Conservation (phyloP, 495 filamentous ascomycete genomes). For the Rostrohypoxylon terebratum region DNA sequence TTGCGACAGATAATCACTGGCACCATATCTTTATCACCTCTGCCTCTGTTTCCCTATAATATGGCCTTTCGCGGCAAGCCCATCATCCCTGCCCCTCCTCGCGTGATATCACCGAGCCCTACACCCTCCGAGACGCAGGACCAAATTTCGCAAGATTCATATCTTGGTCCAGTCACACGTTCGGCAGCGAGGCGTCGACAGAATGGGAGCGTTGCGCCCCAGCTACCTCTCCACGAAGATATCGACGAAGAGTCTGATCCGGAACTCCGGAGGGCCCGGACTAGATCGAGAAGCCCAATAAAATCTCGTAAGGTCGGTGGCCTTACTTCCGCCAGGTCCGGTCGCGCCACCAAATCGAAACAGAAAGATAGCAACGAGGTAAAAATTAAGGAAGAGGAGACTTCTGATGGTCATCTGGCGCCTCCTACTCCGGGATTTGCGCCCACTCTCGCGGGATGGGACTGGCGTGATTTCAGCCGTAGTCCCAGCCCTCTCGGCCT, state of each 20-base stretch:
- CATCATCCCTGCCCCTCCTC: slow-evolving; percentile 71
- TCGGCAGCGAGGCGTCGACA: slow-evolving; percentile 67
- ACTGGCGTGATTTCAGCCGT: slow-evolving; percentile 84
- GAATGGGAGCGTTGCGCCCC: slow-evolving; percentile 52
- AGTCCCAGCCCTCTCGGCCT: slow-evolving; percentile 92
- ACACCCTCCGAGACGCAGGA: slow-evolving; percentile 67
- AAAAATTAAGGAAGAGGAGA: slow-evolving; percentile 52
- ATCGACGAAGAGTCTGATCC: slow-evolving; percentile 56
- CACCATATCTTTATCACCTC: slow-evolving; percentile 59
- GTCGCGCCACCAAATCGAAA: slow-evolving; percentile 35
- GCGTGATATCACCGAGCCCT: slow-evolving; percentile 78
- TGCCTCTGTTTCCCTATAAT: slow-evolving; percentile 59
- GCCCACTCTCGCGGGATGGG: slow-evolving; percentile 62
- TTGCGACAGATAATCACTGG: slow-evolving; percentile 65
- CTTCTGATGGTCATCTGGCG: slow-evolving; percentile 77
- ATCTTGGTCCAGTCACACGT: slow-evolving; percentile 72
- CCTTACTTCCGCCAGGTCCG: slow-evolving; percentile 55
- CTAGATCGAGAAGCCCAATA: slow-evolving; percentile 65
- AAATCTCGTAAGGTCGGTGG: slow-evolving; percentile 61
- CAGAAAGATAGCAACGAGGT: slow-evolving; percentile 31
- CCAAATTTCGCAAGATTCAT: slow-evolving; percentile 59
- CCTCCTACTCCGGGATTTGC: slow-evolving; percentile 61
- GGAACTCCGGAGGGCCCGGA: slow-evolving; percentile 59
- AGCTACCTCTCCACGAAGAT: slow-evolving; percentile 50
- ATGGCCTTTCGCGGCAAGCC: slow-evolving; percentile 55